These are phyloP conservation scores for Apiotrichum mycotoxinovorans DNA, from an alignment of 1,284 basidiomycete genomes.

Conservation along the genomic window DNA sequence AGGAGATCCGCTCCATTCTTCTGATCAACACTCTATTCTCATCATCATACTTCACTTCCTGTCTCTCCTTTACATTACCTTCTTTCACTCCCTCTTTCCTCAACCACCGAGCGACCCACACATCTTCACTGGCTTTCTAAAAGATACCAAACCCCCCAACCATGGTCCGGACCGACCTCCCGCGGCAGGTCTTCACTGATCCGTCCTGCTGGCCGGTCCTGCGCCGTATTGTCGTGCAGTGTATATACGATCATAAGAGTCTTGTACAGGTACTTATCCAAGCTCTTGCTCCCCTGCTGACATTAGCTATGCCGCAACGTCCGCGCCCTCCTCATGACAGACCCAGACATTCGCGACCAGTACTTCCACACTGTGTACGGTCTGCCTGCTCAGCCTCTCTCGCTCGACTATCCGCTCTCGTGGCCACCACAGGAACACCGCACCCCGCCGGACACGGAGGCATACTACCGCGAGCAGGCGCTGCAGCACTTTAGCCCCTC, in stretches of 20 bases:
- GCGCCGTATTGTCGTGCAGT: not conserved
- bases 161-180: not conserved
- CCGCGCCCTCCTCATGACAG: not conserved
- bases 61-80: too few species aligned
- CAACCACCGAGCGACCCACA: not conserved
- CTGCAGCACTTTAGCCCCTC: not conserved
- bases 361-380: not conserved
- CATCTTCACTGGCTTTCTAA: not conserved
- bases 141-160: too few species aligned
- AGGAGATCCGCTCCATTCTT: too few species aligned
- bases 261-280: not conserved
- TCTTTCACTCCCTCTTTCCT: too few species aligned
- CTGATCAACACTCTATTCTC: too few species aligned
- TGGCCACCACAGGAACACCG: not conserved
- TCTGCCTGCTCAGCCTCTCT: not conserved
- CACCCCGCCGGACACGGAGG: not conserved
- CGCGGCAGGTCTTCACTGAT: slow-evolving; percentile 1
- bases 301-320: slow-evolving; percentile 5
- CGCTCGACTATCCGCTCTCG: not conserved
- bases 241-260: not conserved
- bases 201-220: not conserved
- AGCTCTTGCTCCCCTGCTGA: not conserved
- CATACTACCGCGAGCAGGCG: slow-evolving; percentile 6
- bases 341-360: not conserved
- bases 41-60: too few species aligned